Percentiles rank a stretch among this genome's conserved stretches.
phyloP scores from a whole-genome alignment of 192 early-diverging fungal genomes.

The Allomyces javanicus region DNA sequence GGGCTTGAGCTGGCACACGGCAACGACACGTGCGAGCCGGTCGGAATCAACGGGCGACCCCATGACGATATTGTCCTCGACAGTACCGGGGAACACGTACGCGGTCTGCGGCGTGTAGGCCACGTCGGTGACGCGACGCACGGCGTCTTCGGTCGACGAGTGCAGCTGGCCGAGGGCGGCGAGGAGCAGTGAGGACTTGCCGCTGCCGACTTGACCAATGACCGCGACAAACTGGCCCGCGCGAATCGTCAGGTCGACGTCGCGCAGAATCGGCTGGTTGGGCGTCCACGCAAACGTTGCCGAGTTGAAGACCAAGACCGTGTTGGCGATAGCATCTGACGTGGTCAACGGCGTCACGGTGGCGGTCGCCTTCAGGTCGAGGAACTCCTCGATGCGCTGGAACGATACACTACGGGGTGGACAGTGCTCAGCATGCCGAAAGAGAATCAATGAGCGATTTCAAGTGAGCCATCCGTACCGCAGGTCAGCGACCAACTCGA shows the following conservation, averaged over 20 bases:
- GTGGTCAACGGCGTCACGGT: no score
- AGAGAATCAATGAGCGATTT: no score
- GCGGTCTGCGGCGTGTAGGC: slow-evolving; percentile 38
- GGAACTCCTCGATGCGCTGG: neutral
- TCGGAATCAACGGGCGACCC: neutral
- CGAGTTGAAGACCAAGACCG: no score
- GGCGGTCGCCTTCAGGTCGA: neutral
- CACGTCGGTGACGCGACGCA: slow-evolving; percentile 47
- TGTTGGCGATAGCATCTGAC: no score
- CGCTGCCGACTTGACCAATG: slow-evolving; percentile 62
- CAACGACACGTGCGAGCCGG: neutral
- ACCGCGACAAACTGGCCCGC: slow-evolving; percentile 47
- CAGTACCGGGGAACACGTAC: neutral
- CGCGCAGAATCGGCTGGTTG: neutral
- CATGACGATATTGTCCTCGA: neutral
- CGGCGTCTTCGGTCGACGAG: slow-evolving; percentile 21
- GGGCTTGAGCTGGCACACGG: neutral
- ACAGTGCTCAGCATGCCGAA: neutral
- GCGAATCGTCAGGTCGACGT: slow-evolving; percentile 26
- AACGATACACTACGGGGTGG: neutral
- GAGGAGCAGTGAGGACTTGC: slow-evolving; percentile 66
- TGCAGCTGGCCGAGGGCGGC: slow-evolving; percentile 66
- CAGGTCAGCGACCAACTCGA: neutral
- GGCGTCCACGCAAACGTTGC: no score
- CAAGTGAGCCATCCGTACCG: neutral